Conservation (phyloP, 1,139 yeast species). For the Candida labiduridarum region DNA sequence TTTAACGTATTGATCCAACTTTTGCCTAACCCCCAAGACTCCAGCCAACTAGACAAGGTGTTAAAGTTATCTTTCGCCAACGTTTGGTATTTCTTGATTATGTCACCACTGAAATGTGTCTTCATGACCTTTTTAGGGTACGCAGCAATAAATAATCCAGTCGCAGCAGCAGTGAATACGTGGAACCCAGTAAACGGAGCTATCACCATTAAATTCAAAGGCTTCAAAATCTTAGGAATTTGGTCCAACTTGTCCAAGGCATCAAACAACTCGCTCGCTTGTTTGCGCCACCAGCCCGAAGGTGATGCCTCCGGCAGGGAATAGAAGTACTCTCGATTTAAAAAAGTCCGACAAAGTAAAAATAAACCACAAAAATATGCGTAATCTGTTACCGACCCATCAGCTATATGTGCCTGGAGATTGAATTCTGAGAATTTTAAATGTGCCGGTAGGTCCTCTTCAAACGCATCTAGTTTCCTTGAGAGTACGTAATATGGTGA, state of each 20-base stretch:
- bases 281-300: conserved; percentile 31
- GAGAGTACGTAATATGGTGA: conserved; percentile 28
- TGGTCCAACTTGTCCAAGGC: conserved; percentile 27
- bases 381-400: conserved; percentile 34
- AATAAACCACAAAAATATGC: conserved; percentile 39
- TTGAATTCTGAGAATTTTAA: conserved; percentile 28
- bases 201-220: conserved; percentile 33
- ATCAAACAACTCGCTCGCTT: conserved; percentile 24
- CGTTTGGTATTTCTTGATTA: conserved; percentile 21
- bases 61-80: conserved; percentile 24
- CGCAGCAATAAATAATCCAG: conserved; percentile 32
- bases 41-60: conserved; percentile 23
- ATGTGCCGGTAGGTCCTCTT: conserved; percentile 24
- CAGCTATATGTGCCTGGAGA: conserved; percentile 33
- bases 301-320: conserved; percentile 32
- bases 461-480: conserved; percentile 23
- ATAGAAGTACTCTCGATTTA: conserved; percentile 38
- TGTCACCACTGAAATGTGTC: conserved; percentile 16
- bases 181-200: conserved; percentile 44
- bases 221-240: conserved; percentile 25
- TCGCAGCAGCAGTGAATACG: conserved; percentile 36
- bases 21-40: conserved; percentile 29
- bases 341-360: conserved; percentile 33
- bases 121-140: conserved; percentile 26
- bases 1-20: conserved; percentile 26